Evolutionary conservation across 2,329 filamentous ascomycete species (phyloP).

Genomic region (Dothideomycetes sp.): DNA sequence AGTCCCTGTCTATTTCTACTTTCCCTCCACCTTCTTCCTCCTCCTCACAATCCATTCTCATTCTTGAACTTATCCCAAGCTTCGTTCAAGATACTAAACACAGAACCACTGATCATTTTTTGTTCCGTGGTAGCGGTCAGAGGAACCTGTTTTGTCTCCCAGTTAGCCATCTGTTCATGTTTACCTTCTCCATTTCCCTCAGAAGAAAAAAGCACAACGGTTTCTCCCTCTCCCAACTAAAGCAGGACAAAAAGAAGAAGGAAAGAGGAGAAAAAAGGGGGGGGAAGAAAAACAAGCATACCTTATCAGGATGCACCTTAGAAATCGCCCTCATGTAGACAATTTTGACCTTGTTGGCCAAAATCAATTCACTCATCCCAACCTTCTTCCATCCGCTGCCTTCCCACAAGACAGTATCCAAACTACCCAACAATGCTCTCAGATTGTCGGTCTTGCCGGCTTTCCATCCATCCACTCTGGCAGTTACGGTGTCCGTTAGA

Average conservation of each 20-base stretch:
- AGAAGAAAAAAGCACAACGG: not conserved
- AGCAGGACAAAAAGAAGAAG: not conserved
- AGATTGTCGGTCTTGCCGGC: conserved; percentile 90
- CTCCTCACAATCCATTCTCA: conserved; percentile 41
- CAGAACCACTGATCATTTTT: conserved; percentile 56
- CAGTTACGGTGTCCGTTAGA: conserved; percentile 76
- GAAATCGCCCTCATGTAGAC: conserved; percentile 98
- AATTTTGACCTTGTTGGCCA: conserved; percentile 93
- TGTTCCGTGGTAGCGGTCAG: conserved; percentile 58
- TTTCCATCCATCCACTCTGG: conserved; percentile 69
- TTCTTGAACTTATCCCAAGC: conserved; percentile 61
- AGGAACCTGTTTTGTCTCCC: conserved; percentile 42
- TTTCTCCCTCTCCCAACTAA: not conserved
- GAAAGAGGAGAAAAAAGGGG: not conserved
- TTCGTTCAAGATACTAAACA: conserved; percentile 57
- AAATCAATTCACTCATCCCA: conserved; percentile 82
- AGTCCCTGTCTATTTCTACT: too few relatives aligned
- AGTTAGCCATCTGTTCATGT: conserved; percentile 13
- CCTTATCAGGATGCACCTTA: conserved; percentile 98
- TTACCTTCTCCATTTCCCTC: not conserved
- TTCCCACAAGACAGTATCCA: conserved; percentile 87
- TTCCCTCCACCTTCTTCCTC: too few relatives aligned
- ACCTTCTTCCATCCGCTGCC: conserved; percentile 95
- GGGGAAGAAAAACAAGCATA: conserved; percentile 37
- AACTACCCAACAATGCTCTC: conserved; percentile 72